Conservation (phyloP, 2,329 filamentous ascomycete species). For the Cercospora sp. region DNA sequence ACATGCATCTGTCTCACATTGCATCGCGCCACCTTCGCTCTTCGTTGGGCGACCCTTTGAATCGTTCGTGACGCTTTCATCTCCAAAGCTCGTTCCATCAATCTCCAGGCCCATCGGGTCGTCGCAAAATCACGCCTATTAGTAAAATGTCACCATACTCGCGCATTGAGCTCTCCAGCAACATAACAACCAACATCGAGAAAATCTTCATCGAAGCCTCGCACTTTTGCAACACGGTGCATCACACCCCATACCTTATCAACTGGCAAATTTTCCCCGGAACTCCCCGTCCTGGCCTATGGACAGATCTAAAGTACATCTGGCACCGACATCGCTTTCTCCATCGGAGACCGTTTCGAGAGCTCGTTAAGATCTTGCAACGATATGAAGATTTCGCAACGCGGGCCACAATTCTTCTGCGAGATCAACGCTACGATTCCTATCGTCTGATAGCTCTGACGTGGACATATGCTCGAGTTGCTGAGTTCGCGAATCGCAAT, state of each 20-base stretch:
- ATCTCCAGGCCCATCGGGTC: background rate
- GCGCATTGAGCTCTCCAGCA: background rate
- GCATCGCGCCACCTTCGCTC: background rate
- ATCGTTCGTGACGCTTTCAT: background rate
- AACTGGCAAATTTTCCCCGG: background rate
- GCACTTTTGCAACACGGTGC: background rate
- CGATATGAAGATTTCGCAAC: background rate
- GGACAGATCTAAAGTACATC: background rate
- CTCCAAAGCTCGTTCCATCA: background rate
- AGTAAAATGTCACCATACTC: background rate
- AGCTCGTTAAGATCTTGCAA: background rate
- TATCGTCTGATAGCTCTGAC: background rate
- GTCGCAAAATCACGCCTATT: background rate
- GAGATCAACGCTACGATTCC: background rate
- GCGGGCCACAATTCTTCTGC: background rate
- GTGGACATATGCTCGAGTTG: slow-evolving; percentile 2
- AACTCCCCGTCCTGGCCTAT: background rate
- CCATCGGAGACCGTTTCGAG: background rate
- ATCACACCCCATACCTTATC: background rate
- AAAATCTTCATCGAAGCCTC: background rate
- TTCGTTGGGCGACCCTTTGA: too few relatives aligned
- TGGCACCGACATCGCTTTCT: background rate
- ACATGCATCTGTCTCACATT: background rate
- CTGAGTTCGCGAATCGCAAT: background rate
- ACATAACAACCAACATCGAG: background rate